Evolutionary conservation across 306 rosid species (phyloP).

Genomic region (Prunus mira): DNA sequence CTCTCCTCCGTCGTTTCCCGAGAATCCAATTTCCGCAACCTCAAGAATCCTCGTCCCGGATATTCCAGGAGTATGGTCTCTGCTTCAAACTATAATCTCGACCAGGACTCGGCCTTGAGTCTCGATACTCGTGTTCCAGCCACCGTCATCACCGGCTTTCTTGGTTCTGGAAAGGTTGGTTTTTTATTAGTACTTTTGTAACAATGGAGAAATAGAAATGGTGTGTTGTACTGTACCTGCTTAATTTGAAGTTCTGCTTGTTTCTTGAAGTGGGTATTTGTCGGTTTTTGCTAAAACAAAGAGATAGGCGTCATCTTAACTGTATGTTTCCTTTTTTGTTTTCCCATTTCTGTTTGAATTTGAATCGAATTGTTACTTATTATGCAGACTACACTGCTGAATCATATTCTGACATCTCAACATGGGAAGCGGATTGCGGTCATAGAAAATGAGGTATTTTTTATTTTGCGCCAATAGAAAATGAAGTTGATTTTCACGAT

Average conservation of each 20-base stretch:
- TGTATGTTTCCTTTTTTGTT: background rate
- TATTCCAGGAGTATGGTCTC: slow-evolving; percentile 39
- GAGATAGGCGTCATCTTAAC: background rate
- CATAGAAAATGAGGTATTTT: slow-evolving; percentile 81
- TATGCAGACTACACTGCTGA: slow-evolving; percentile 81
- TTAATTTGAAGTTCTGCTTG: background rate
- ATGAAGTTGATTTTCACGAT: background rate
- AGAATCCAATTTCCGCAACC: background rate
- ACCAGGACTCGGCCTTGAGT: slow-evolving; percentile 23
- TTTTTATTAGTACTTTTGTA: background rate
- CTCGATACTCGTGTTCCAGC: slow-evolving; percentile 76
- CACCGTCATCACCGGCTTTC: slow-evolving; percentile 84
- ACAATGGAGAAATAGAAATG: background rate
- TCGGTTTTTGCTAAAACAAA: background rate
- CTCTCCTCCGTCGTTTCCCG: slow-evolving; percentile 28
- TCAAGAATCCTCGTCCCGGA: slow-evolving; percentile 15
- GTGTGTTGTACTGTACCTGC: background rate
- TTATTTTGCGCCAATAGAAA: background rate
- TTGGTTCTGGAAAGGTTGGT: slow-evolving; percentile 86
- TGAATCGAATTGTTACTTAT: background rate
- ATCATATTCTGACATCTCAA: slow-evolving; percentile 81
- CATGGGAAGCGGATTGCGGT: slow-evolving; percentile 94
- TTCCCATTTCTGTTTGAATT: background rate
- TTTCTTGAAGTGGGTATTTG: background rate
- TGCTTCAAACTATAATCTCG: slow-evolving; percentile 24